Evolutionary conservation across 495 filamentous ascomycete genomes (phyloP).

Genomic region (Xylaria scruposa): DNA sequence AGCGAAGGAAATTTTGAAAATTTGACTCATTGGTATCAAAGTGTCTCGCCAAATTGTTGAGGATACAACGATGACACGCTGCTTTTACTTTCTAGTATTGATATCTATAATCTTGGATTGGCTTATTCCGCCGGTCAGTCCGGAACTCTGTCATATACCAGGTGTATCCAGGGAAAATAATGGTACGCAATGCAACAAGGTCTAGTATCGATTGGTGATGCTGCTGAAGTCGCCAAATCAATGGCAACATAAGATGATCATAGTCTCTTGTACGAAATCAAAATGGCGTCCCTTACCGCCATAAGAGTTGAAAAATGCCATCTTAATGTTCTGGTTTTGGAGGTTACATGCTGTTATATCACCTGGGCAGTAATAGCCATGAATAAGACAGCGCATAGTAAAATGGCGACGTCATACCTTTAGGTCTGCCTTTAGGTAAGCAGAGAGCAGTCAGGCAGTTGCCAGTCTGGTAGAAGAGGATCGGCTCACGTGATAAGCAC

Average conservation of each 20-base stretch:
- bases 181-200: background rate
- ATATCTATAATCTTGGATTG: background rate
- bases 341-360: background rate
- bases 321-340: background rate
- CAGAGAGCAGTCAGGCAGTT: background rate
- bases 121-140: background rate
- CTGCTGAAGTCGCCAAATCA: background rate
- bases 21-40: background rate
- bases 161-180: background rate
- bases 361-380: no score
- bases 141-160: background rate
- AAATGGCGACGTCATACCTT: slow-evolving; percentile 5
- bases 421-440: background rate
- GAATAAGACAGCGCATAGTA: background rate
- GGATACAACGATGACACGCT: background rate
- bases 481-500: slow-evolving; percentile 30
- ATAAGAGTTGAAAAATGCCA: background rate
- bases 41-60: background rate
- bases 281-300: background rate
- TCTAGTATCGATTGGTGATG: background rate
- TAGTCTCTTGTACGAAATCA: background rate
- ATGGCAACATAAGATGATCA: background rate
- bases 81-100: background rate
- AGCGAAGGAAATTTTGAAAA: background rate
- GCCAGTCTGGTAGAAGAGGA: background rate